phyloP scores from a whole-genome alignment of 2,329 filamentous ascomycete species.

The Bimuria novae-zelandiae region DNA sequence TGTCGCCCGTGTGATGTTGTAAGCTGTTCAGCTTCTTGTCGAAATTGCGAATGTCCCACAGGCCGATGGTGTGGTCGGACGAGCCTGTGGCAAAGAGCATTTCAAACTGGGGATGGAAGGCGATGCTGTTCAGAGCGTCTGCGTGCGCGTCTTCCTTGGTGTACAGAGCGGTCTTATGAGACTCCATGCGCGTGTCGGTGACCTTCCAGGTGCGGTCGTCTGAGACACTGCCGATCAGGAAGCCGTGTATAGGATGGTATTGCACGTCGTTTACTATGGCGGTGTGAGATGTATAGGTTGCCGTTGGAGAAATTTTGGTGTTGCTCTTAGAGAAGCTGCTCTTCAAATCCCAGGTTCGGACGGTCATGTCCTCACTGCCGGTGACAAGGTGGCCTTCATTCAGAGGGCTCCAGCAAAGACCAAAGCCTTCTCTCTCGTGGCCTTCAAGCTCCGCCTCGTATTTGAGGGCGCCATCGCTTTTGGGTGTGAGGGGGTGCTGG shows the following conservation, averaged over 20 bases:
- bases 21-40: slow-evolving; percentile 88
- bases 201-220: slow-evolving; percentile 94
- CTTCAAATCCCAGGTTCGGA: slow-evolving; percentile 88
- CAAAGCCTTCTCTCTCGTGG: slow-evolving; percentile 88
- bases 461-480: slow-evolving; percentile 66
- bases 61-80: slow-evolving; percentile 89
- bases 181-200: slow-evolving; percentile 76
- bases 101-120: slow-evolving; percentile 92
- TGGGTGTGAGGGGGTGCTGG: slow-evolving; percentile 82
- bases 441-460: slow-evolving; percentile 85
- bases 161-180: slow-evolving; percentile 69
- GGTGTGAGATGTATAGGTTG: slow-evolving; percentile 83
- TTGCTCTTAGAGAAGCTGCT: slow-evolving; percentile 70
- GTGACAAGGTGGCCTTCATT: slow-evolving; percentile 80
- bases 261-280: slow-evolving; percentile 97
- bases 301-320: slow-evolving; percentile 70
- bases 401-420: slow-evolving; percentile 89
- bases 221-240: slow-evolving; percentile 85
- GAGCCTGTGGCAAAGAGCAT: slow-evolving; percentile 90
- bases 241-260: slow-evolving; percentile 84
- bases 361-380: slow-evolving; percentile 89
- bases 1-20: slow-evolving; percentile 84
- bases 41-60: slow-evolving; percentile 94
- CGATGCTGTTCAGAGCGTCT: slow-evolving; percentile 93
- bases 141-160: slow-evolving; percentile 73